phyloP scores from a whole-genome alignment of 305 asterid genomes.

The Fraxinus velutina region DNA sequence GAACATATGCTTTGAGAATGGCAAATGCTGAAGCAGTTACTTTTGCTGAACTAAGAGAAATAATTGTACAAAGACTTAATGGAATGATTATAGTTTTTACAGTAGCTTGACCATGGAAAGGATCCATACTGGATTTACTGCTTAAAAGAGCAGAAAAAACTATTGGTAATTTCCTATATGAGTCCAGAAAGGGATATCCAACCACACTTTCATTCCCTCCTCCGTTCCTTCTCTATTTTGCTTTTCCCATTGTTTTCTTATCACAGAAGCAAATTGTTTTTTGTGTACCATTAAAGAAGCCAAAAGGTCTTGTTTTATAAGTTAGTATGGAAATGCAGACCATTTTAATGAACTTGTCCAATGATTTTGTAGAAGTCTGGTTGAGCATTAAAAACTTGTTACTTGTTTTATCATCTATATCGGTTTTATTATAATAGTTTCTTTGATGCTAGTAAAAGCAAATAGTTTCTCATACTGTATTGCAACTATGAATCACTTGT shows the following conservation, averaged over 20 bases:
- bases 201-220: background rate
- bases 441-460: background rate
- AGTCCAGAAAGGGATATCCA: background rate
- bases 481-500: background rate
- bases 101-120: background rate
- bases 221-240: background rate
- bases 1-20: background rate
- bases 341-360: background rate
- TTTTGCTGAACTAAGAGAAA: background rate
- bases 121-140: background rate
- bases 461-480: background rate
- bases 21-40: slow-evolving; percentile 5
- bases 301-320: background rate
- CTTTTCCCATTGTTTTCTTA: background rate
- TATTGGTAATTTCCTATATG: background rate
- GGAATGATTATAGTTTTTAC: background rate
- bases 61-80: background rate
- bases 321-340: background rate
- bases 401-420: background rate
- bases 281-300: background rate
- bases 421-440: background rate
- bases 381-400: background rate
- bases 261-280: background rate
- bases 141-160: background rate
- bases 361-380: background rate